phyloP scores from a whole-genome alignment of 768 basidiomycete genomes.

The Kwoniella heveanensis region DNA sequence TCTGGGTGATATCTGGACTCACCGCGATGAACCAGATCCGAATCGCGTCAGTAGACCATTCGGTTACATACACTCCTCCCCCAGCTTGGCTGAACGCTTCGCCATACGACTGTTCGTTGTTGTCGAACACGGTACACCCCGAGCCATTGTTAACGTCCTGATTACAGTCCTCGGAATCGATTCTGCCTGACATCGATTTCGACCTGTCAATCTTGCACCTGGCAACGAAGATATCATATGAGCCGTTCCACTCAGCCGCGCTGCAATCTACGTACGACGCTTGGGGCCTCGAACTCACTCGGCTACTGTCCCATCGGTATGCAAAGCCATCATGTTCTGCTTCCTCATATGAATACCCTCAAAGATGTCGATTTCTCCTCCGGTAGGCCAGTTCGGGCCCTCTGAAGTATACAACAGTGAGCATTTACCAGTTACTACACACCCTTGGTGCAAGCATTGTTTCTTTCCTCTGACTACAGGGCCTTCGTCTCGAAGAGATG shows the following conservation, averaged over 20 bases:
- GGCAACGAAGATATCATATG: not conserved
- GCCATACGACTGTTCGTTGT: conserved; percentile 65
- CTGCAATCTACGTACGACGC: no score
- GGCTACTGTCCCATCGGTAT: conserved; percentile 60
- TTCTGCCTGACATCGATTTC: conserved; percentile 3
- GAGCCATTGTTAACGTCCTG: conserved; percentile 59
- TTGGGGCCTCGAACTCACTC: conserved; percentile 2
- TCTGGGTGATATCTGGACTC: no score
- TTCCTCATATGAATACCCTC: conserved; percentile 74
- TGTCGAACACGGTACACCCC: conserved; percentile 69
- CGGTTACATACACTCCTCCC: conserved; percentile 76
- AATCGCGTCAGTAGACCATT: conserved; percentile 62
- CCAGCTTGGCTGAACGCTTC: conserved; percentile 66
- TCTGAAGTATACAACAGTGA: no score
- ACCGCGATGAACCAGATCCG: conserved; percentile 67
- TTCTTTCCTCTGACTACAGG: no score
- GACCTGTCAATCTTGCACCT: conserved; percentile 10
- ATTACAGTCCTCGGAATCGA: conserved; percentile 8
- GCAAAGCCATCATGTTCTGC: conserved; percentile 72
- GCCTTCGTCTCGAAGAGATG: no score
- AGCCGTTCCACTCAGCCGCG: no score
- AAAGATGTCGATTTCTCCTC: conserved; percentile 72
- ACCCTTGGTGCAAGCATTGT: no score
- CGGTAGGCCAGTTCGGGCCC: conserved; percentile 41
- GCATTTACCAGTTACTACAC: no score